These are phyloP conservation scores for Diaporthe capsici DNA, from an alignment of 2,329 filamentous ascomycete species.

Conservation along the genomic window DNA sequence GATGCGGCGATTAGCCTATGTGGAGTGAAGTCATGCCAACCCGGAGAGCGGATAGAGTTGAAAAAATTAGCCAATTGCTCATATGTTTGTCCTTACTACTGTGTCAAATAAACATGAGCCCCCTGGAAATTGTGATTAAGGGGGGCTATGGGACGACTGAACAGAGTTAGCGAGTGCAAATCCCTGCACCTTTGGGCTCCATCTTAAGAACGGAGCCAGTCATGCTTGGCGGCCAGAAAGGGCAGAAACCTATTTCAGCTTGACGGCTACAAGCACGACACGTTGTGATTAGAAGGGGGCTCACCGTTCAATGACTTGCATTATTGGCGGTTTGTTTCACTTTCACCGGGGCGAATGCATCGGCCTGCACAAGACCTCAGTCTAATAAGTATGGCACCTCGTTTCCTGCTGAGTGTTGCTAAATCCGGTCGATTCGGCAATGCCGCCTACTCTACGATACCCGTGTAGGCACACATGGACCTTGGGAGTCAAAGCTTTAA, in stretches of 20 bases:
- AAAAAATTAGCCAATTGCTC: neutral
- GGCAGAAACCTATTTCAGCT: neutral
- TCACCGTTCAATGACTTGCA: slow-evolving; percentile 2
- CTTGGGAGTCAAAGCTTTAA: no score
- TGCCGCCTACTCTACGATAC: neutral
- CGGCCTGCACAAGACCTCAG: neutral
- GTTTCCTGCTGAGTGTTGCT: neutral
- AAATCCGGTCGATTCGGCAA: neutral
- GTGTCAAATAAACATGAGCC: slow-evolving; percentile 18
- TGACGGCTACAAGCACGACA: neutral
- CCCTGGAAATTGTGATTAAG: slow-evolving; percentile 4
- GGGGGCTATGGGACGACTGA: slow-evolving; percentile 13
- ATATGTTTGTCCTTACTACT: neutral
- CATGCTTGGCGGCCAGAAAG: slow-evolving; percentile 15
- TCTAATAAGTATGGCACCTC: neutral
- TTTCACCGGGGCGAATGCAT: neutral
- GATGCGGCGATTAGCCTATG: slow-evolving; percentile 5
- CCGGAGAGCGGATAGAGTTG: neutral
- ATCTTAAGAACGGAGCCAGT: neutral
- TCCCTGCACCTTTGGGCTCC: neutral
- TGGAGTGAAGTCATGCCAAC: slow-evolving; percentile 14
- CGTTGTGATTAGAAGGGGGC: neutral
- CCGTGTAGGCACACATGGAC: no score
- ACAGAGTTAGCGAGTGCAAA: neutral
- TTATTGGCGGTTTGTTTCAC: neutral